Base-by-base conservation (phyloP, 495 filamentous ascomycete species). In the Friedmanniomyces endolithicus region DNA sequence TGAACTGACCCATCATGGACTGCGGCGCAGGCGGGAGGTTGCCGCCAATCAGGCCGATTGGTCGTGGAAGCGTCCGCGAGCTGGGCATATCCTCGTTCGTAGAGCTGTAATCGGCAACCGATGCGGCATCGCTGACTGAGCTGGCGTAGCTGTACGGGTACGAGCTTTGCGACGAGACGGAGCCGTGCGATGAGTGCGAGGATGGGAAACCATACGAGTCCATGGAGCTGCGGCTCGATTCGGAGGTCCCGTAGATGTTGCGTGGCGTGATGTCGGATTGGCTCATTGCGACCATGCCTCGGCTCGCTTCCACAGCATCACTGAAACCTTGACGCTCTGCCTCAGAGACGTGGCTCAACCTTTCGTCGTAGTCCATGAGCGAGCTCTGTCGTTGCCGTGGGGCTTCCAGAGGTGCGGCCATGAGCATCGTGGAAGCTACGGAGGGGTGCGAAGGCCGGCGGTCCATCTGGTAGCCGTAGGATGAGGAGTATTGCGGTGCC, bases 1-100 rank as follows among this genome's bases (percentile, higher is more conserved):
- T 96, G 74, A 98, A 98, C 58, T 94, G 90, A 46, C 87, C 82
- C 92, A 98, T 98, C 88, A 98, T 96, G 2, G 89, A 90, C 65
- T 92, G 87, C 14, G 89, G 90, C 29, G 88, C 89, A 0, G 88
- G 87, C 29, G 88, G 88, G 56, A 73, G 70, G 71, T 63, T 79
- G 52, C 75, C 80, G 45, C 77, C 75, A 55, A 94, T 72, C 31
- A 94, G 72, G 34, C 75, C 80, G 19, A 79, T 78, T 8, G 90
- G 87, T 57, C 88, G 78, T 2, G 90, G 90, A 1, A 96, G 75
- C 11, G 90, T 90, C 43, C 89, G 79, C 45, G 87, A 89, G 33
- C 74, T 78, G 4, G 55, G 55, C 39, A 79, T 74, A 16, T 84
- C 83, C 54, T 90, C 89, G 20, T 86, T 83, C 2, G 79, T 88